A percentile compares a stretch with the other conserved stretches of the same genome.
These are phyloP conservation scores for Whalleya microplaca DNA, from an alignment of 2,329 filamentous ascomycete species.

Conservation along the genomic window DNA sequence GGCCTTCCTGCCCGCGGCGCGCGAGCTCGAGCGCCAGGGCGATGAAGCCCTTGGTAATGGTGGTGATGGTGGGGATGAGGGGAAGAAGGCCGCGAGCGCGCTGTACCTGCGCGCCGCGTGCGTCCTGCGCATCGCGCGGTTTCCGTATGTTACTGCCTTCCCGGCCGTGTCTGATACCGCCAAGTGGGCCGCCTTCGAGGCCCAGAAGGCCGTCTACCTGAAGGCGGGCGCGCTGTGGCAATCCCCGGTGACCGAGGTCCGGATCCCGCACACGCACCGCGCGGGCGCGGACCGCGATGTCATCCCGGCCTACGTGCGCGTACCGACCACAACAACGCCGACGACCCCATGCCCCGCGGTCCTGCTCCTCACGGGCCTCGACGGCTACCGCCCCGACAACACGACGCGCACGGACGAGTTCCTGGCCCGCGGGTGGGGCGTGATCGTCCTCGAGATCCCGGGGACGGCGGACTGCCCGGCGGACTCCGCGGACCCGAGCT, in stretches of 20 bases:
- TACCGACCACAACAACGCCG: conserved; percentile 47
- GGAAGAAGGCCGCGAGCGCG: too few relatives aligned
- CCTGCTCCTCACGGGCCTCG: conserved; percentile 63
- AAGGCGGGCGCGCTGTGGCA: conserved; percentile 59
- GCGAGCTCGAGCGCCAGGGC: conserved; percentile 57
- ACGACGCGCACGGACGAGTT: conserved; percentile 65
- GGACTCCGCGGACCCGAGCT: conserved; percentile 60
- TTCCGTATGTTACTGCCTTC: conserved; percentile 58
- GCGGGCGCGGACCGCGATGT: conserved; percentile 52
- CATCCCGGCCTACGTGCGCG: conserved; percentile 69
- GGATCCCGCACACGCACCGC: conserved; percentile 61
- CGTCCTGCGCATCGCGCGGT: conserved; percentile 74
- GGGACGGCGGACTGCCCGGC: conserved; percentile 71
- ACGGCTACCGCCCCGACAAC: conserved; percentile 67
- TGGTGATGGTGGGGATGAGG: too few relatives aligned
- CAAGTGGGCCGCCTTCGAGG: conserved; percentile 67
- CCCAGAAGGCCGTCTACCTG: conserved; percentile 66
- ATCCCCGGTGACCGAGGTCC: conserved; percentile 63
- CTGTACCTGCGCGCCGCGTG: conserved; percentile 73
- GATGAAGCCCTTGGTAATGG: conserved; percentile 55
- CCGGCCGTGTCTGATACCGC: conserved; percentile 44
- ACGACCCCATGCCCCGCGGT: conserved; percentile 47
- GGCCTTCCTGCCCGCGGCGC: conserved; percentile 64
- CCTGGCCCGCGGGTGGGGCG: conserved; percentile 64
- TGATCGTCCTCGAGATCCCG: conserved; percentile 66